Evolutionary conservation across 2,329 filamentous ascomycete genomes (phyloP), one percentile per base, ranked within the genome.

Genomic region (Paraphaeosphaeria minitans): DNA sequence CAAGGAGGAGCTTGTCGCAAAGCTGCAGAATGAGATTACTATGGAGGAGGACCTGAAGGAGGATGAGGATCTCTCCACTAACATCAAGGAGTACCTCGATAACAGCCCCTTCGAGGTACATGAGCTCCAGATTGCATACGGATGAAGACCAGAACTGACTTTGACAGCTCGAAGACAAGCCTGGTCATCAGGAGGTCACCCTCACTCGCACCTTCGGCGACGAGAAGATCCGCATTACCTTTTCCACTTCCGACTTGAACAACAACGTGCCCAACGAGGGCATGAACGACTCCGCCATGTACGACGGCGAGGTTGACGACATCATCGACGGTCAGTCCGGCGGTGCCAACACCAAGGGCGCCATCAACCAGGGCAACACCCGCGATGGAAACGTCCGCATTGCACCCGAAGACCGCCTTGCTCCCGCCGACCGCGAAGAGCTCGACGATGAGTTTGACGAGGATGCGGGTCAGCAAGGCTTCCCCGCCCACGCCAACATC

Each of bases 201-300:
- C 84, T 99, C 66, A 90, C 87, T 61, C 90, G 93, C 73, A 89
- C 86, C 65, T 94, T 91, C 73, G 91, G 90, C 71, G 89, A 96
- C 63, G 95, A 99, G 83, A 92, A 89, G 92, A 91, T 94, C 80
- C 89, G 89, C 62, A 85, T 96, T 65, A 87, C 88, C 65, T 96
- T 96, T 81, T 92, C 90, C 66, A 91, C 96, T 71, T 87, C 90
- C 67, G 92, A 96, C 77, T 85, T 96, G 62, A 87, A 91, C 80
- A 78, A 72, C 72, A 66, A 72, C 63, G 60, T 73, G 56, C 62
- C 69, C 37, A 58, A 67, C 46, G 65, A 69, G 27, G 76, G 82
- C 51, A 84, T 89, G 48, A 80, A 85, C 62, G 84, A 89, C 62
- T 73, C 77, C 16, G 82, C 82, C 48, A 78, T 88, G 58, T 82